Percentiles rank a stretch among this genome's conserved stretches.
These are phyloP conservation scores for Lactarius tabidus DNA, from an alignment of 768 basidiomycete genomes.

Conservation along the genomic window DNA sequence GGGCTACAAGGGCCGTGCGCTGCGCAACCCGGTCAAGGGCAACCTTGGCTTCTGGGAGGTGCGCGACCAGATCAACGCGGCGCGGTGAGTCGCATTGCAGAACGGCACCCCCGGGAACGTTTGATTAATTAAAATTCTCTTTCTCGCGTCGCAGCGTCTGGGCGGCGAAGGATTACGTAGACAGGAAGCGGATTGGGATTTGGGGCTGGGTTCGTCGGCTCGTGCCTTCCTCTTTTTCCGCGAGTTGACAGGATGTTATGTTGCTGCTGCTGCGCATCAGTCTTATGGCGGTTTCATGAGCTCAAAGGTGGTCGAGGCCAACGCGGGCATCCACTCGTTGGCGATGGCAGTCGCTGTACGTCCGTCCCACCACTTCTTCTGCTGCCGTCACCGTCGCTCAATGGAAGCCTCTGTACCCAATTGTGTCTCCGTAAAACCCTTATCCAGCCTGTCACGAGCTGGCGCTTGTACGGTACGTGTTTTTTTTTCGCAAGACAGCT, in stretches of 20 bases:
- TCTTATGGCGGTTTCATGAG: conserved; percentile 97
- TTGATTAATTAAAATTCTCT: not conserved
- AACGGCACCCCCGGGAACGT: too few relatives aligned
- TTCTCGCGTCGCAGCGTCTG: conserved; percentile 53
- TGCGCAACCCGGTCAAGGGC: conserved; percentile 85
- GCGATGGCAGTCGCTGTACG: conserved; percentile 88
- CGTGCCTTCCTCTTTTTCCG: not conserved
- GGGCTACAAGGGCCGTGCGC: conserved; percentile 78
- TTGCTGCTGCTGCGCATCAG: conserved; percentile 37
- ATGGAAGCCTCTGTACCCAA: not conserved
- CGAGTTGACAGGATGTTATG: too few relatives aligned
- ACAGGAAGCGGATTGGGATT: conserved; percentile 83
- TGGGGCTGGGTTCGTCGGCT: conserved; percentile 88
- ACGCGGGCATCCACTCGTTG: conserved; percentile 84
- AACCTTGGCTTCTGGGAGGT: conserved; percentile 90
- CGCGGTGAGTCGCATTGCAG: conserved; percentile 50
- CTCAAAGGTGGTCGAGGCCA: conserved; percentile 85
- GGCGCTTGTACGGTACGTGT: conserved; percentile 76
- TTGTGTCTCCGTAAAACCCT: not conserved
- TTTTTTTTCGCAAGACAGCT: not conserved
- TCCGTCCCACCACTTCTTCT: conserved; percentile 17
- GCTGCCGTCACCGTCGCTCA: not conserved
- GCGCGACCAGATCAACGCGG: conserved; percentile 84
- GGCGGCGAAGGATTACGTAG: conserved; percentile 85
- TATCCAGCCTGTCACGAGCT: conserved; percentile 77